Percentiles rank a stretch among this genome's conserved stretches.
These are phyloP conservation scores for Thielaviopsis populi DNA, from an alignment of 2,329 filamentous ascomycete species.

Conservation along the genomic window DNA sequence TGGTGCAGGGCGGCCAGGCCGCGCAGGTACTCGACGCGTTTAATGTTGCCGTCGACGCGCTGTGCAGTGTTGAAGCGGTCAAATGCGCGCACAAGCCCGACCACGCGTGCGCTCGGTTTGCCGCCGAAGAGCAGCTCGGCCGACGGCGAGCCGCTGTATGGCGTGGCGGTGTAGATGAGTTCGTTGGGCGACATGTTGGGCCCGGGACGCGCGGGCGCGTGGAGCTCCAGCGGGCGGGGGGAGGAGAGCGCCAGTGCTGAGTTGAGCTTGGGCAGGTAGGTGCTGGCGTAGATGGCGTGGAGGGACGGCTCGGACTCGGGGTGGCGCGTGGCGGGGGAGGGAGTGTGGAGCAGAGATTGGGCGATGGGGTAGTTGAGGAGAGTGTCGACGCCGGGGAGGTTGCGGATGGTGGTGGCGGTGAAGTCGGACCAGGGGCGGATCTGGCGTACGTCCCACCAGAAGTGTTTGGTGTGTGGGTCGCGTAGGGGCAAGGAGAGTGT, in stretches of 20 bases:
- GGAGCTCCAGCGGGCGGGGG: conserved; percentile 43
- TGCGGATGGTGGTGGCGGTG: conserved; percentile 53
- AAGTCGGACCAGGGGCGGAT: conserved; percentile 72
- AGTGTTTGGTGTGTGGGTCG: conserved; percentile 60
- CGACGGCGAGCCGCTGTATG: conserved; percentile 39
- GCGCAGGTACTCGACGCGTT: conserved; percentile 77
- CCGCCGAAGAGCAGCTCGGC: conserved; percentile 38
- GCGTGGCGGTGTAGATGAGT: conserved; percentile 51
- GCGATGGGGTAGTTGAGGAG: conserved; percentile 59
- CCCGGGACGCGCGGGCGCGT: conserved; percentile 26
- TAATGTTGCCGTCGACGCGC: conserved; percentile 70
- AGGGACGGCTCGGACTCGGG: conserved; percentile 69
- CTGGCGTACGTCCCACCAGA: conserved; percentile 93
- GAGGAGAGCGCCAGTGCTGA: conserved; percentile 65
- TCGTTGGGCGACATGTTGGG: conserved; percentile 29
- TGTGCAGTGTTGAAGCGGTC: conserved; percentile 93
- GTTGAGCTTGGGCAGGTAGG: conserved; percentile 79
- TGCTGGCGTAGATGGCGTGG: conserved; percentile 56
- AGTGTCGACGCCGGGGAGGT: conserved; percentile 55
- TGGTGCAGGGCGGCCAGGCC: conserved; percentile 76
- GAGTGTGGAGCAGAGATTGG: conserved; percentile 43
- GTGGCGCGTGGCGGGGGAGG: conserved; percentile 42
- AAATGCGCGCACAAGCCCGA: conserved; percentile 80
- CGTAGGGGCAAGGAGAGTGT: conserved; percentile 55
- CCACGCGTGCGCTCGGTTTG: conserved; percentile 43